Base-by-base conservation (phyloP, 2,329 filamentous ascomycete genomes). In the Tothia fuscella region DNA sequence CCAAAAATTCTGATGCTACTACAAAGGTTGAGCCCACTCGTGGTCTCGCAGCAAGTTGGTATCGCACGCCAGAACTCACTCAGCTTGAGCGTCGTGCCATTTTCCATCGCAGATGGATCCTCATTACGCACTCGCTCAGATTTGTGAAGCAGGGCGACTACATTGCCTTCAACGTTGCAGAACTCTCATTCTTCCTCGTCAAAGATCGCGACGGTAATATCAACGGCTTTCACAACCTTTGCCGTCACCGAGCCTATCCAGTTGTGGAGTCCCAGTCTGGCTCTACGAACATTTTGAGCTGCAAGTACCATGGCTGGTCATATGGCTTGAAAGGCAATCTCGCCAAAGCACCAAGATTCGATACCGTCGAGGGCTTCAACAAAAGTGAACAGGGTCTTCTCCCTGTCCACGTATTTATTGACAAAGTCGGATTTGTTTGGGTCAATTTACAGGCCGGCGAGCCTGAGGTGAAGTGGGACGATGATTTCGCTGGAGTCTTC, bases 291-390 rank as follows among this genome's bases (percentile, higher is more conserved):
- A 66, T 78, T 26, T 64, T 79, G 28, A 63, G 68, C 0, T 79
- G 75, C 61, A 69, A 70, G 45, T 78, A 78, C 50, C 74, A 78
- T 50, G 74, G 73, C 31, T 79, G 75, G 74, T 74, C 71, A 2
- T 78, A 78, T 46, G 70, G 72, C 33, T 60, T 74, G 2, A 65
- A 62, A 21, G 75, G 74, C 12, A 68, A 70, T 37, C 61, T 78
- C 3, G 68, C 74, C 20, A 78, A 78, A 53, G 74, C 75, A 2
- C 74, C 74, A 0, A 66, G 70, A 2, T 79, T 75, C 50, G 65
- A 76, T 30, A 65, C 69, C 16, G 56, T 77, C 1, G 59, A 63
- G 2, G 71, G 68, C 6, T 79, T 79, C 49, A 68, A 76, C 48
- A 72, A 67, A 55, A 58, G 61, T 9, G 58, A 71, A 52, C 77